A percentile compares a stretch with the other conserved stretches of the same genome.
Conservation (phyloP, 2,329 filamentous ascomycete species). For the Fusarium circinatum region DNA sequence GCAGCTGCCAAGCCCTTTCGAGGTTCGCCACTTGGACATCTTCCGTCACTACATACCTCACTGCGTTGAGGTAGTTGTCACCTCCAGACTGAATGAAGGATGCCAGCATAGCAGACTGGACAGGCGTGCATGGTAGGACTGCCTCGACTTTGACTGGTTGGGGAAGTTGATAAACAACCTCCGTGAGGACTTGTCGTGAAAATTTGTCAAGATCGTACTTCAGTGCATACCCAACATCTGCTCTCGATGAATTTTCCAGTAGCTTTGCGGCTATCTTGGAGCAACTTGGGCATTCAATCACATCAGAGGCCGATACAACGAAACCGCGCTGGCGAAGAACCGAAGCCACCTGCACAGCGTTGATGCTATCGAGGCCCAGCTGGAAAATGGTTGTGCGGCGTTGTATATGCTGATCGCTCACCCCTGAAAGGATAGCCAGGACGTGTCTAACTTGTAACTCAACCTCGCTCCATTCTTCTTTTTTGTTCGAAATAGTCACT, state of each 20-base stretch:
- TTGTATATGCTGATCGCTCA: conserved; percentile 61
- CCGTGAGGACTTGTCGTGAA: conserved; percentile 42
- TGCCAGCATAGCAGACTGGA: conserved; percentile 83
- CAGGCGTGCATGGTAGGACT: conserved; percentile 79
- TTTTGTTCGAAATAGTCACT: conserved; percentile 17
- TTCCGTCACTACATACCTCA: conserved; percentile 63
- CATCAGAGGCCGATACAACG: conserved; percentile 73
- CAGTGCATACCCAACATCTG: background rate
- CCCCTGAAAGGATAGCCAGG: conserved; percentile 67
- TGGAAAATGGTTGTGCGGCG: conserved; percentile 80
- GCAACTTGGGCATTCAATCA: conserved; percentile 71
- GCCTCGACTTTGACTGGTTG: conserved; percentile 58
- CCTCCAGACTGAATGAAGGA: conserved; percentile 77
- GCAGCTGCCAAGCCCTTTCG: conserved; percentile 66
- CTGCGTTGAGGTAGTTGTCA: conserved; percentile 78
- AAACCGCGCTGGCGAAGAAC: conserved; percentile 70
- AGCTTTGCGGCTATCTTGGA: conserved; percentile 51
- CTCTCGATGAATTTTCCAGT: conserved; percentile 20
- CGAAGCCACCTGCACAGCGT: conserved; percentile 80
- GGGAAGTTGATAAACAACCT: conserved; percentile 42
- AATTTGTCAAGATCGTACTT: conserved; percentile 56
- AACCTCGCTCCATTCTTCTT: conserved; percentile 58
- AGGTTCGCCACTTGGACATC: conserved; percentile 55
- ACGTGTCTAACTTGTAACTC: conserved; percentile 66
- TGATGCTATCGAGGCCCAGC: conserved; percentile 92